phyloP scores from a whole-genome alignment of 768 basidiomycete genomes.

The Collybia mongolica region DNA sequence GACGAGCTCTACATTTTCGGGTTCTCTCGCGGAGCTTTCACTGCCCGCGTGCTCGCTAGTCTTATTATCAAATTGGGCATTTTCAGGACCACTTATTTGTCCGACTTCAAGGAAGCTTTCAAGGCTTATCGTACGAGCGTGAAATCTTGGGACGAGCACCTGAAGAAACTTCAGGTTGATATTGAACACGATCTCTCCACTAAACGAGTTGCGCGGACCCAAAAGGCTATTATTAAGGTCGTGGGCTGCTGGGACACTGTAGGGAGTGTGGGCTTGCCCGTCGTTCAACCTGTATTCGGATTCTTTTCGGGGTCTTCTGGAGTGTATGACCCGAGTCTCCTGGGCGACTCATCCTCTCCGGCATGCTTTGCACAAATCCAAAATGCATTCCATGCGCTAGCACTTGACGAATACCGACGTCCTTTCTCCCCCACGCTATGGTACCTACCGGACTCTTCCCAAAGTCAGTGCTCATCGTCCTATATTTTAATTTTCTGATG shows the following conservation, averaged over 20 bases:
- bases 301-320: too few relatives aligned
- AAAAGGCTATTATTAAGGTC: too few relatives aligned
- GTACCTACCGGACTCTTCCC: neutral
- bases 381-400: slow-evolving; percentile 8
- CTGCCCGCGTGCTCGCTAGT: slow-evolving; percentile 5
- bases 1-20: slow-evolving; percentile 2
- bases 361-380: neutral
- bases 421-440: slow-evolving; percentile 7
- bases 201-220: too few relatives aligned
- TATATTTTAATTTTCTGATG: neutral
- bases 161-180: too few relatives aligned
- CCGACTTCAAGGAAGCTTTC: neutral
- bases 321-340: too few relatives aligned
- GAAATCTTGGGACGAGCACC: too few relatives aligned
- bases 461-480: neutral
- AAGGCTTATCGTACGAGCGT: too few relatives aligned
- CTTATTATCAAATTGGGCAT: slow-evolving; percentile 5
- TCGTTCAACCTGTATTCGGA: too few relatives aligned
- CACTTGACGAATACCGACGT: slow-evolving; percentile 7
- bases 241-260: too few relatives aligned
- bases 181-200: too few relatives aligned
- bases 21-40: slow-evolving; percentile 6
- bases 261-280: too few relatives aligned
- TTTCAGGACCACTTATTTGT: slow-evolving; percentile 1
- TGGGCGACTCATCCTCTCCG: too few relatives aligned